Base-by-base conservation (phyloP, 768 basidiomycete species). In the Phlegmacium glaucopus region DNA sequence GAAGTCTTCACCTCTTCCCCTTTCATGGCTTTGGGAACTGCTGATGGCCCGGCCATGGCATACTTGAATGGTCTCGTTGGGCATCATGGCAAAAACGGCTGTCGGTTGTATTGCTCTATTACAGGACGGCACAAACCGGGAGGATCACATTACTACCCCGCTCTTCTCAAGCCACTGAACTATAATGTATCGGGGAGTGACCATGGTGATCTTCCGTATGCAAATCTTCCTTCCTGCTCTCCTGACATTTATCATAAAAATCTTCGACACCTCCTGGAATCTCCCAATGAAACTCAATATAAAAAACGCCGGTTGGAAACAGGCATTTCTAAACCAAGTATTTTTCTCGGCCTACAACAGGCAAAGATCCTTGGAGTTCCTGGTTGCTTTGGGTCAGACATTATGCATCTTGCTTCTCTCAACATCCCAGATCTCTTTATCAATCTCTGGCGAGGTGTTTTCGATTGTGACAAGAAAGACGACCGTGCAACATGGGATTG, bases 381-480 rank as follows among this genome's bases (percentile, higher is more conserved):
- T 30, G 40, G 44, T 1, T 62, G 61, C 22, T 74, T 70, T 41
- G 39, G 52, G 10, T 50, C 51, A 1, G 71, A 76, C 39, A 45
- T 68, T 13, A 74, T 75, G 71, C 73, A 77, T 52, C 55, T 68
- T 1, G 47, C 50, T 3, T 29, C 47, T 8, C 53, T 77, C 10
- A 77, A 76, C 52, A 16, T 74, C 2, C 41, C 65, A 1, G 72
- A 76, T 34, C 60, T 72, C 9, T 29, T 69, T 11, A 17, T 73
- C 32, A 36, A 48, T 1, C 57, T 74, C 1, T 72, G 70, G 69
- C 57, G 62, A 4, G 67, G 66, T 0, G 34, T 35, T 4, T 46
- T 63, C 4, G 43, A 63, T 39, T 43, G 35, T 27, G 44, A 57
- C 9, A 28, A 16, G 4, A 53, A 51, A 1, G 60, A 65, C 34